Conservation (phyloP, 2,329 filamentous ascomycete genomes). For the Fusarium nurragi region DNA sequence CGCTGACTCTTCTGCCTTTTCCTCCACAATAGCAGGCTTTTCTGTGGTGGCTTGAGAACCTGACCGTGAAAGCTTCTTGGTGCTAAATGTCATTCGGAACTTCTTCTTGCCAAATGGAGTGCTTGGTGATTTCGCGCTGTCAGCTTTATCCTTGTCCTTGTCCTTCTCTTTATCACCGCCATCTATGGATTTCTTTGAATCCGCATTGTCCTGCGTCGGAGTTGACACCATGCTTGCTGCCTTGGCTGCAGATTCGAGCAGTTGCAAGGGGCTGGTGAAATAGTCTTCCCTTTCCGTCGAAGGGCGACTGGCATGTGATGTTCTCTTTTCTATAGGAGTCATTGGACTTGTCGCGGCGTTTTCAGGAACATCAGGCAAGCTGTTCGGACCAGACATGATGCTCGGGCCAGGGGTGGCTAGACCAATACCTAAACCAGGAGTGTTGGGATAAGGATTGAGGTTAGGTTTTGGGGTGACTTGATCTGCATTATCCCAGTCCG, state of each 20-base stretch:
- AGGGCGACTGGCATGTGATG: conserved; percentile 66
- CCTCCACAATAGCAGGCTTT: conserved; percentile 78
- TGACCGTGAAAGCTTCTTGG: conserved; percentile 83
- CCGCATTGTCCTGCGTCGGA: conserved; percentile 56
- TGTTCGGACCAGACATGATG: conserved; percentile 38
- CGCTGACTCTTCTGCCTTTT: conserved; percentile 77
- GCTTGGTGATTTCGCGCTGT: conserved; percentile 65
- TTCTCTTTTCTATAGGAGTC: conserved; percentile 63
- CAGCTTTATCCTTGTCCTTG: conserved; percentile 56
- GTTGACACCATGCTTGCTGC: conserved; percentile 58
- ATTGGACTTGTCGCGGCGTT: conserved; percentile 54
- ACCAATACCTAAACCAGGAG: conserved; percentile 82
- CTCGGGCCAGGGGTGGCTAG: conserved; percentile 71
- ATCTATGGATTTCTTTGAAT: conserved; percentile 61
- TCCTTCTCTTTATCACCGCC: conserved; percentile 58
- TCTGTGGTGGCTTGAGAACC: conserved; percentile 67
- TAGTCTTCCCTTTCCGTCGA: conserved; percentile 78
- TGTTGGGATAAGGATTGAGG: conserved; percentile 69
- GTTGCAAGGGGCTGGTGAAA: conserved; percentile 71
- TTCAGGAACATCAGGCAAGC: conserved; percentile 60
- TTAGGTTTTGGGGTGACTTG: conserved; percentile 70
- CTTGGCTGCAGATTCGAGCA: conserved; percentile 58
- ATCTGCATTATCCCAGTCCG: conserved; percentile 54
- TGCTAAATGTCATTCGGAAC: conserved; percentile 83
- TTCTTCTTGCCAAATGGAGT: conserved; percentile 87